A percentile compares a stretch with the other conserved stretches of the same genome.
Evolutionary conservation across 192 early-diverging fungal species (phyloP).

Genomic region (Rhizoclosmatium globosum): DNA sequence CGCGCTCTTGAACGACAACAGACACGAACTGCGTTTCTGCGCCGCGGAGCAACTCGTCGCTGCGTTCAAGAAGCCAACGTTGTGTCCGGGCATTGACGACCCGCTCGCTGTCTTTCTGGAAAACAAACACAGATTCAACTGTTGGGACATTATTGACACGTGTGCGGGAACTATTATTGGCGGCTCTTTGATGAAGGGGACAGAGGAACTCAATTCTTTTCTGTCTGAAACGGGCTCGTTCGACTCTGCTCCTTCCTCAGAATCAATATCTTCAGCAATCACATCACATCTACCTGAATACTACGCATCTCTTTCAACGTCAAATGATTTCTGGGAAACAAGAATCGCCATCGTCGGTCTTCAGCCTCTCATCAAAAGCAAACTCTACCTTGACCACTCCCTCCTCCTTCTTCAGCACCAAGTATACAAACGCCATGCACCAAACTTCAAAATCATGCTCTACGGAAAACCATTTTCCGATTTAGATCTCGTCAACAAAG

Average conservation of each 20-base stretch:
- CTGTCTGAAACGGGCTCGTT: background rate
- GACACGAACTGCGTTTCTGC: background rate
- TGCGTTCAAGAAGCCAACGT: background rate
- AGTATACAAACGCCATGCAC: background rate
- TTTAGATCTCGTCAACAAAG: conserved; percentile 10
- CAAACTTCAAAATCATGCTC: background rate
- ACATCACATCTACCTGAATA: background rate
- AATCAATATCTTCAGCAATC: background rate
- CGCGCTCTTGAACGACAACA: background rate
- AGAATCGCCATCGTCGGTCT: background rate
- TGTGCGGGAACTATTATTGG: background rate
- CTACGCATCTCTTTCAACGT: background rate
- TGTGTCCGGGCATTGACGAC: background rate
- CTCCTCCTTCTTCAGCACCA: background rate
- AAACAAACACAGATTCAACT: background rate
- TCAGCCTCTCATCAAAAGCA: background rate
- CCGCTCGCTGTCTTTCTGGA: background rate
- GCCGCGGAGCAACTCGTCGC: background rate
- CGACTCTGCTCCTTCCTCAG: background rate
- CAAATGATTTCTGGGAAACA: conserved; percentile 1
- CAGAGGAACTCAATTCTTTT: background rate
- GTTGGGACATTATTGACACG: background rate
- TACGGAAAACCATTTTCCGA: background rate
- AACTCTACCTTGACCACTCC: background rate
- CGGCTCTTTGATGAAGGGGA: background rate